Evolutionary conservation across 306 rosid genomes (phyloP).

Genomic region (Abrus precatorius): DNA sequence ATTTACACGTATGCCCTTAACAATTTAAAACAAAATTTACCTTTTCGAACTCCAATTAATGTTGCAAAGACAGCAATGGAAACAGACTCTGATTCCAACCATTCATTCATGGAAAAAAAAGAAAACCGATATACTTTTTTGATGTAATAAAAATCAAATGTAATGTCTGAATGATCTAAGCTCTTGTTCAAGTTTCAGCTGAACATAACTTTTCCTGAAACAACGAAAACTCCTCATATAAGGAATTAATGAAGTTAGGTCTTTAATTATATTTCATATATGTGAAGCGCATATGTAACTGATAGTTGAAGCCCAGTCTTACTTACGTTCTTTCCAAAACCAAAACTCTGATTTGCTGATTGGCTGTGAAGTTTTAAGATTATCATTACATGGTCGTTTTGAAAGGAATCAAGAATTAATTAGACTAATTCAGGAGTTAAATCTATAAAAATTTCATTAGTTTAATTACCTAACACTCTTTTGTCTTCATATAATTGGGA

Average conservation of each 20-base stretch:
- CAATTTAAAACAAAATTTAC: too few relatives aligned
- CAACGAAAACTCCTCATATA: slow-evolving; percentile 5
- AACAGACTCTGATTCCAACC: not conserved
- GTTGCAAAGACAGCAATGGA: not conserved
- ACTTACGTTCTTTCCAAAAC: slow-evolving; percentile 8
- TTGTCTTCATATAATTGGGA: too few relatives aligned
- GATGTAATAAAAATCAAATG: not conserved
- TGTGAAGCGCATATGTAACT: not conserved
- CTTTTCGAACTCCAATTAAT: not conserved
- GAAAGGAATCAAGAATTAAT: too few relatives aligned
- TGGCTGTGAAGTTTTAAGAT: not conserved
- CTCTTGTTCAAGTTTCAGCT: slow-evolving; percentile 18
- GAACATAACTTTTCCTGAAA: slow-evolving; percentile 26
- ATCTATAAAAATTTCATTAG: too few relatives aligned
- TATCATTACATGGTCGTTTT: not conserved
- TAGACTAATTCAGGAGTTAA: too few relatives aligned
- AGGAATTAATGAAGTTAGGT: not conserved
- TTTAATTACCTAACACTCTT: too few relatives aligned
- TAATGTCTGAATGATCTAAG: slow-evolving; percentile 9
- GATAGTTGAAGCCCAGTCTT: not conserved
- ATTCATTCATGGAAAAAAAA: not conserved
- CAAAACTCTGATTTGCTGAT: not conserved
- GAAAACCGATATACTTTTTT: not conserved
- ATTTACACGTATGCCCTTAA: too few relatives aligned
- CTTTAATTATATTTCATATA: not conserved